These are phyloP conservation scores for Tetracladium marchalianum DNA, from an alignment of 495 filamentous ascomycete species.

Conservation along the genomic window DNA sequence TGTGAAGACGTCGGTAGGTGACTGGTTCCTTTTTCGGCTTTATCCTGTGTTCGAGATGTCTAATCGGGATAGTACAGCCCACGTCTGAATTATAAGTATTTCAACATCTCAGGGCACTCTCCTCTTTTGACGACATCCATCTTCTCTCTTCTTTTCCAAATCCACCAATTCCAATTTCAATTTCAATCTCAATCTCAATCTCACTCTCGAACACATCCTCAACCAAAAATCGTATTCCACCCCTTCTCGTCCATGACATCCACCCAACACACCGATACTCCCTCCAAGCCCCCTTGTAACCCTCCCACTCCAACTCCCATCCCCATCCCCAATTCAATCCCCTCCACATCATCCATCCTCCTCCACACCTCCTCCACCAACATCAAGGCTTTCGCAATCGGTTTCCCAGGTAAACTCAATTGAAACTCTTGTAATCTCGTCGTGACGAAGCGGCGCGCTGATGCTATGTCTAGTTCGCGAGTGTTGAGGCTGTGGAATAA, in stretches of 20 bases:
- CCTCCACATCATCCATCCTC: conserved; percentile 34
- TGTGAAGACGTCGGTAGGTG: no score
- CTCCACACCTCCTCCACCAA: conserved; percentile 43
- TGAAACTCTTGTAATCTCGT: conserved; percentile 14
- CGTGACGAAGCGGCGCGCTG: conserved; percentile 9
- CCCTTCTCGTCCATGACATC: conserved; percentile 49
- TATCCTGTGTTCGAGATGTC: no score
- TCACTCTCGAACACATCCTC: conserved; percentile 4
- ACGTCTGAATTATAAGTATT: no score
- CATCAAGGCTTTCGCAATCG: conserved; percentile 35
- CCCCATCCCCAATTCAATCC: conserved; percentile 42
- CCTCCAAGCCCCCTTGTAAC: no score
- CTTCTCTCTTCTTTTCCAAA: no score
- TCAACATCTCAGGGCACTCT: no score
- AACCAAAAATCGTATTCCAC: conserved; percentile 50
- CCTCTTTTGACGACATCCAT: no score
- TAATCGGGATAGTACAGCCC: no score
- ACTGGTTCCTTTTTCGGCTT: no score
- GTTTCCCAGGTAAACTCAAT: conserved; percentile 37
- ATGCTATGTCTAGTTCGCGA: conserved; percentile 14
- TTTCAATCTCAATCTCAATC: no score
- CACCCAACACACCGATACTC: conserved; percentile 37
- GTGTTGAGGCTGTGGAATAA: conserved; percentile 11
- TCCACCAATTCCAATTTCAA: no score
- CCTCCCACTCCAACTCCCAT: conserved; percentile 45